phyloP scores from a whole-genome alignment of 495 filamentous ascomycete species.

The Parmelia sp. region DNA sequence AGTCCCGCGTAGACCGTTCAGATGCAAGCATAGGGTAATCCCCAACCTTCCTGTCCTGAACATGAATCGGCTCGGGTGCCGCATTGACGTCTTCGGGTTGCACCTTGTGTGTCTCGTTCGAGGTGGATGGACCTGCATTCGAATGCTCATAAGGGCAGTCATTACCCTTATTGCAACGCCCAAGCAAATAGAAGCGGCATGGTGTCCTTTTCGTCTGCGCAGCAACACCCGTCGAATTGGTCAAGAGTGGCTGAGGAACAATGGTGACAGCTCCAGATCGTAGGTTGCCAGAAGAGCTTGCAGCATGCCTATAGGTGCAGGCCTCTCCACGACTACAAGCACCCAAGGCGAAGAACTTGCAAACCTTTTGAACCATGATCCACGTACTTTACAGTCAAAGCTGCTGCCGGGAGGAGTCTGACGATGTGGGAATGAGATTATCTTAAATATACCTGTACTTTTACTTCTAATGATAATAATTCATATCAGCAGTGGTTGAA shows the following conservation, averaged over 20 bases:
- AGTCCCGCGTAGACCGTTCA: not conserved
- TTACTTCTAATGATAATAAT: too few species aligned
- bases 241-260: not conserved
- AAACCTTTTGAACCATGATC: slow-evolving; percentile 8
- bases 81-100: not conserved
- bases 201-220: not conserved
- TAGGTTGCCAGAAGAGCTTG: not conserved
- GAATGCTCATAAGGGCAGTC: slow-evolving; percentile 8
- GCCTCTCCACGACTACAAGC: slow-evolving; percentile 5
- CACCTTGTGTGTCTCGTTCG: not conserved
- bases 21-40: not conserved
- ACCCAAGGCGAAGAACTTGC: slow-evolving; percentile 15
- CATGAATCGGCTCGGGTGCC: not conserved
- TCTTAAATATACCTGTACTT: too few species aligned
- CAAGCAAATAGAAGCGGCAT: slow-evolving; percentile 4
- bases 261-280: not conserved
- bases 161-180: slow-evolving; percentile 11
- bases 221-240: not conserved
- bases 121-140: not conserved
- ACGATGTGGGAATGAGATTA: too few species aligned
- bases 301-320: slow-evolving; percentile 10
- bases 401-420: not conserved
- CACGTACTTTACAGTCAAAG: not conserved
- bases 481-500: not conserved
- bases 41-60: not conserved